Evolutionary conservation across 768 basidiomycete species (phyloP).

Genomic region (Xerocomus spinulosus): DNA sequence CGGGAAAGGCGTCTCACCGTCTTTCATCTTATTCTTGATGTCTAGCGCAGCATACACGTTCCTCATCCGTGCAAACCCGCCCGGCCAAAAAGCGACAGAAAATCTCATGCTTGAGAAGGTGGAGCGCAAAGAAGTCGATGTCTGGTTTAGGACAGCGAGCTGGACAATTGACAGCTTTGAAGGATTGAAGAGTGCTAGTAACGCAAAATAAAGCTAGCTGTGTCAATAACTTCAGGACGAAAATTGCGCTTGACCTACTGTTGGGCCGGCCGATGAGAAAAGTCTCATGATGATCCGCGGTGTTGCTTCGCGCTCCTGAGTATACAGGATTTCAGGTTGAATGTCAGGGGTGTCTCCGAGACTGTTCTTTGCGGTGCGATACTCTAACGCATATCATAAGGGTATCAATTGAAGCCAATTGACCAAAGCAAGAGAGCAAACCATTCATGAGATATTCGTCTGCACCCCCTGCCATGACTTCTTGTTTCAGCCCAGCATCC

Average conservation of each 20-base stretch:
- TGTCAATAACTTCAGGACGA: neutral
- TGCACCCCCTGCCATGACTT: constrained; percentile 22
- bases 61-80: constrained; percentile 18
- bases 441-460: constrained; percentile 2
- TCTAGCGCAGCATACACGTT: constrained; percentile 20
- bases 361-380: constrained; percentile 13
- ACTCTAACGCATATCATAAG: constrained; percentile 12
- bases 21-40: constrained; percentile 22
- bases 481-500: constrained; percentile 9
- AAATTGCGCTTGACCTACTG: constrained; percentile 5
- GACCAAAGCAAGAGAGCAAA: neutral
- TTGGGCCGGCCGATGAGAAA: constrained; percentile 18
- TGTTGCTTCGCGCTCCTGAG: constrained; percentile 1
- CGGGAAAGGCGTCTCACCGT: constrained; percentile 25
- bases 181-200: constrained; percentile 23
- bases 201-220: constrained; percentile 27
- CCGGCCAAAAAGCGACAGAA: constrained; percentile 7
- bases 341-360: constrained; percentile 17
- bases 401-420: neutral
- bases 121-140: constrained; percentile 18
- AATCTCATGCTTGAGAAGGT: constrained; percentile 18
- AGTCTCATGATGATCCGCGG: constrained; percentile 5
- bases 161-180: constrained; percentile 26
- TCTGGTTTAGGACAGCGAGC: constrained; percentile 29
- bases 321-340: constrained; percentile 10